phyloP scores from a whole-genome alignment of 2,329 filamentous ascomycete genomes.

The Neonectria magnoliae region DNA sequence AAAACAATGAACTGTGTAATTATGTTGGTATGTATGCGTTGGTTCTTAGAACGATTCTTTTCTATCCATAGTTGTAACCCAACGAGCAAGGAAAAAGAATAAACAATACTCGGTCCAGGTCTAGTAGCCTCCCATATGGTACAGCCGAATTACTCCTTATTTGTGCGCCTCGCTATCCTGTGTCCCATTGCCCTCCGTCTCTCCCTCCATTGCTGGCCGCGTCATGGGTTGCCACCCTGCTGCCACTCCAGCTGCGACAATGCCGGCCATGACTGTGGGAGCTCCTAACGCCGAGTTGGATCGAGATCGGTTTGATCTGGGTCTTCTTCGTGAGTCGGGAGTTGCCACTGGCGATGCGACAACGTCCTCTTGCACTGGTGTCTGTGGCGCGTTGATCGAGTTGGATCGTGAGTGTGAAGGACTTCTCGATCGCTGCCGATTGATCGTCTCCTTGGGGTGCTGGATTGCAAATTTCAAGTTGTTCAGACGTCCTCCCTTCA shows the following conservation, averaged over 20 bases:
- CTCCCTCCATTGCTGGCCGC: slow-evolving; percentile 38
- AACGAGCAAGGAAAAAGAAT: slow-evolving; percentile 29
- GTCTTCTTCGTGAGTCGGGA: slow-evolving; percentile 71
- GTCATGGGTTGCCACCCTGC: slow-evolving; percentile 78
- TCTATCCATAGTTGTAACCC: slow-evolving; percentile 37
- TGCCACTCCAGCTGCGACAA: slow-evolving; percentile 79
- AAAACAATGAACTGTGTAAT: slow-evolving; percentile 16
- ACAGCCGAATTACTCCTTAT: slow-evolving; percentile 38
- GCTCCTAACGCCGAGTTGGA: slow-evolving; percentile 78
- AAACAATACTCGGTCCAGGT: slow-evolving; percentile 23
- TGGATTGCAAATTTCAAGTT: slow-evolving; percentile 81
- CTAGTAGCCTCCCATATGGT: slow-evolving; percentile 29
- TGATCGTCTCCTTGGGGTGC: slow-evolving; percentile 77
- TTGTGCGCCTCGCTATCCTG: slow-evolving; percentile 39
- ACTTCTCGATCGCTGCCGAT: slow-evolving; percentile 67
- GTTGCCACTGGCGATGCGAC: slow-evolving; percentile 61
- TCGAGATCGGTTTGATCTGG: slow-evolving; percentile 72
- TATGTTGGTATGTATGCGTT: slow-evolving; percentile 12
- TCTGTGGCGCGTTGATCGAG: slow-evolving; percentile 69
- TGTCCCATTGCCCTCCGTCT: slow-evolving; percentile 25
- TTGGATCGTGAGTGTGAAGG: slow-evolving; percentile 73
- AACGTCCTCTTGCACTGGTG: slow-evolving; percentile 69
- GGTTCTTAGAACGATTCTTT: slow-evolving; percentile 12
- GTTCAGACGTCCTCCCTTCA: slow-evolving; percentile 85
- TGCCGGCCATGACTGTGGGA: slow-evolving; percentile 83